phyloP scores from a whole-genome alignment of 2,329 filamentous ascomycete genomes.

The Macrophomina phaseolina region DNA sequence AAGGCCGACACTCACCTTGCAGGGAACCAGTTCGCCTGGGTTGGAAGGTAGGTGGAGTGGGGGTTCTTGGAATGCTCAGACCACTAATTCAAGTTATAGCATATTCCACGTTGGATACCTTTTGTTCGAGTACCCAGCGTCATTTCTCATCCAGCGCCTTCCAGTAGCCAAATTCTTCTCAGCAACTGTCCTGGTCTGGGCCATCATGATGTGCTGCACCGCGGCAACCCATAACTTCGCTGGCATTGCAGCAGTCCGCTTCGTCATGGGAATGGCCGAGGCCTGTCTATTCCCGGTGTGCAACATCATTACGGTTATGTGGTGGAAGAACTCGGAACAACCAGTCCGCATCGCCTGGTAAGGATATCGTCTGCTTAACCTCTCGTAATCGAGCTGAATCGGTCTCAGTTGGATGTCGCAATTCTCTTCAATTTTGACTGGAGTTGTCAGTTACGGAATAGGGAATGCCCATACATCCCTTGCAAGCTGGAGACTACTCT shows the following conservation, averaged over 20 bases:
- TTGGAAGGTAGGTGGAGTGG: constrained; percentile 28
- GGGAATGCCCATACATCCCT: constrained; percentile 8
- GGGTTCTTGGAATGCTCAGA: no score
- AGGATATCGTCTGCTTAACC: not conserved
- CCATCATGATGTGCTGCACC: constrained; percentile 31
- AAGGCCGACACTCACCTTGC: constrained; percentile 33
- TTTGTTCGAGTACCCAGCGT: constrained; percentile 32
- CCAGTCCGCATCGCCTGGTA: constrained; percentile 10
- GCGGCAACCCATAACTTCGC: constrained; percentile 31
- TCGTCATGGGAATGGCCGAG: constrained; percentile 25
- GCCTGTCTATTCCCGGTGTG: constrained; percentile 14
- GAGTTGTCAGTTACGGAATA: constrained; percentile 18
- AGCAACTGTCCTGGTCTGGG: constrained; percentile 32
- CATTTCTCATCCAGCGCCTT: constrained; percentile 33
- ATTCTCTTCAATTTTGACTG: constrained; percentile 16
- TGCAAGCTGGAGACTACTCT: constrained; percentile 29
- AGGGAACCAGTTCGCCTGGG: constrained; percentile 36
- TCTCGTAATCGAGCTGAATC: not conserved
- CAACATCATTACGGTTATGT: constrained; percentile 20
- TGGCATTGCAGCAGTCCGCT: constrained; percentile 19
- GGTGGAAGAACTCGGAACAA: constrained; percentile 21
- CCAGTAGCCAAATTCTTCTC: constrained; percentile 35
- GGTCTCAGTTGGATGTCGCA: constrained; percentile 18
- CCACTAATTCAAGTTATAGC: not conserved
- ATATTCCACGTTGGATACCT: constrained; percentile 36